Percentiles rank a stretch among this genome's conserved stretches.
These are phyloP conservation scores for Aureobasidium sp. DNA, from an alignment of 2,329 filamentous ascomycete species.

Conservation along the genomic window DNA sequence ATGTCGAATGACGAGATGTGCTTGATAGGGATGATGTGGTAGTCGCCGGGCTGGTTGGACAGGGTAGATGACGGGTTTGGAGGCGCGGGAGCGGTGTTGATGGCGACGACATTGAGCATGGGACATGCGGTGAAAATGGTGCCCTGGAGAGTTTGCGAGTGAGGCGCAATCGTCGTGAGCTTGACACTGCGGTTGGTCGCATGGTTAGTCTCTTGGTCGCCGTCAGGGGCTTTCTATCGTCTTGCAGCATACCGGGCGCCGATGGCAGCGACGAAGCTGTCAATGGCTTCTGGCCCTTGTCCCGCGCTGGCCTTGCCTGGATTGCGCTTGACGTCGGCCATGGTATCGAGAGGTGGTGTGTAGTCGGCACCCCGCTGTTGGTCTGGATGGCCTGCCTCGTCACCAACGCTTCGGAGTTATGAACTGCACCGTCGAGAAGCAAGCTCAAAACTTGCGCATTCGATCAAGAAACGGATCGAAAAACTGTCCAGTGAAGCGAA, in stretches of 20 bases:
- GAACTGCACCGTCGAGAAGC: background rate
- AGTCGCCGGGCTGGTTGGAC: constrained; percentile 45
- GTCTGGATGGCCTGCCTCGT: background rate
- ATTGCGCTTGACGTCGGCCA: constrained; percentile 55
- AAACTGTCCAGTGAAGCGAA: background rate
- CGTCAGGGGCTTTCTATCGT: background rate
- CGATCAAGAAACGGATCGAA: background rate
- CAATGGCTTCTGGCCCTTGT: constrained; percentile 39
- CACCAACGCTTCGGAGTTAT: background rate
- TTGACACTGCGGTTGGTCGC: constrained; percentile 42
- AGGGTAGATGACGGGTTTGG: constrained; percentile 36
- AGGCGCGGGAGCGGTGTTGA: constrained; percentile 47
- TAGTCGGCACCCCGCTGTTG: constrained; percentile 7
- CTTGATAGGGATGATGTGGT: constrained; percentile 54
- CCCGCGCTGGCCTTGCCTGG: constrained; percentile 41
- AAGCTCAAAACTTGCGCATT: background rate
- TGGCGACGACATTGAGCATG: constrained; percentile 53
- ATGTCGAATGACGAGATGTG: constrained; percentile 53
- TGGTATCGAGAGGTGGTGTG: constrained; percentile 22
- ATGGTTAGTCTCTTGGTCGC: background rate
- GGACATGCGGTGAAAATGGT: constrained; percentile 57
- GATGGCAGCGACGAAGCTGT: constrained; percentile 52
- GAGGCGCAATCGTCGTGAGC: constrained; percentile 47
- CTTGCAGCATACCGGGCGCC: constrained; percentile 49
- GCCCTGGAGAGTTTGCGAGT: constrained; percentile 50